A percentile compares a stretch with the other conserved stretches of the same genome.
phyloP scores from a whole-genome alignment of 352 stramenopile species.

The Pythium pectinolyticum region DNA sequence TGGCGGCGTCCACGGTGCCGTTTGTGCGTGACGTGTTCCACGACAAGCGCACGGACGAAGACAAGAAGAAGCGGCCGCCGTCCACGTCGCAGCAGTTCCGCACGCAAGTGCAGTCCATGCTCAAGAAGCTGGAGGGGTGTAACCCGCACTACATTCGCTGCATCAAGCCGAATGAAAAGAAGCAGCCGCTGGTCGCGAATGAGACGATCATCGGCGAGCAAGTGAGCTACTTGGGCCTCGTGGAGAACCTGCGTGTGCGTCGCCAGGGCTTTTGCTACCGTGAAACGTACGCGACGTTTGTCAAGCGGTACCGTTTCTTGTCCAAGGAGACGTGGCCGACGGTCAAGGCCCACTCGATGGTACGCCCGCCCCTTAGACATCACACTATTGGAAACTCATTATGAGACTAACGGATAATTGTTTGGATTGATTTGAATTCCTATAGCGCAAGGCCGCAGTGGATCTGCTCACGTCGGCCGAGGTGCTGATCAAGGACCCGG shows the following conservation, averaged over 20 bases:
- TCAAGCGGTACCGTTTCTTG: constrained; percentile 88
- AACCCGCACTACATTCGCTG: constrained; percentile 91
- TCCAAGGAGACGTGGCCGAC: constrained; percentile 72
- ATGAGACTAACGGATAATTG: neutral
- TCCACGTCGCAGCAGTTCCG: constrained; percentile 86
- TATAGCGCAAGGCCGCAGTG: constrained; percentile 64
- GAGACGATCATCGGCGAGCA: constrained; percentile 72
- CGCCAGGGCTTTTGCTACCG: constrained; percentile 87
- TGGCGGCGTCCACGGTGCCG: constrained; percentile 66
- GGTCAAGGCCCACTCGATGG: constrained; percentile 59
- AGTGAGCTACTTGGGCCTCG: constrained; percentile 76
- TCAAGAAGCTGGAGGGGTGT: constrained; percentile 85
- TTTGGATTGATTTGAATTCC: constrained; percentile 3
- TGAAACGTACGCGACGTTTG: constrained; percentile 74
- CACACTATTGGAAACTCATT: neutral
- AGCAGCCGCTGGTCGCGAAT: constrained; percentile 69
- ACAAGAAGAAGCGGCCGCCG: constrained; percentile 82
- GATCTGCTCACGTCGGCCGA: constrained; percentile 67
- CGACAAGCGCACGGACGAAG: constrained; percentile 73
- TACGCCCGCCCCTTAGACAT: constrained; percentile 11
- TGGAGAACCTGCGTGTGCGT: constrained; percentile 82
- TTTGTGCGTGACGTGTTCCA: constrained; percentile 82
- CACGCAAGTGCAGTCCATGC: constrained; percentile 71
- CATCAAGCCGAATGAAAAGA: constrained; percentile 91
- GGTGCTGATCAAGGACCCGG: constrained; percentile 55